Base-by-base conservation (phyloP, 108 stramenopile species). In the Nannochloropsis salina region DNA sequence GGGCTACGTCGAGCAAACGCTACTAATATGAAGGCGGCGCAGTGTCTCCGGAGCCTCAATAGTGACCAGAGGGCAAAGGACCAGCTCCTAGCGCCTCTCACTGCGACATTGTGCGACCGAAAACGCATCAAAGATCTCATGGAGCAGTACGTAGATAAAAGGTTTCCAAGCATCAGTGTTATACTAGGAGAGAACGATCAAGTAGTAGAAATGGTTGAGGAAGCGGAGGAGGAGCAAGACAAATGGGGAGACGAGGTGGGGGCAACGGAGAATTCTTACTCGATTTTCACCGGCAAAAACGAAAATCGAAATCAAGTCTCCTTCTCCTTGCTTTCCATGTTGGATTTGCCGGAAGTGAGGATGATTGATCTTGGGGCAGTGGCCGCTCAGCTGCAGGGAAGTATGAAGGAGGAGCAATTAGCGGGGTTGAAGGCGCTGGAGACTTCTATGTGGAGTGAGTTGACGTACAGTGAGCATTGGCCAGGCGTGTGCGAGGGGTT, bases 381-480 rank as follows among this genome's bases (percentile, higher is more conserved):
- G 20, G 61, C 61, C 5, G n/a, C 20, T n/a, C 61, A 74, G 61
- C 61, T 74, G 61, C 61, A 74, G 61, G 61, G n/a, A 74, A 74
- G 2, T 15, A 74, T 6, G 6, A 6, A 74, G 61, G n/a, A n/a
- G n/a, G 2, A 74, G 61, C 61, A 6, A 3, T 2, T n/a, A 1
- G 61, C 15, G 61, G 61, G 61, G 61, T 74, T 74, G 61, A 15
- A 8, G 8, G 61, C 61, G n/a, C 61, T 74, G 6, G 61, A 74
- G 2, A 74, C 15, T n/a, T 74, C 61, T 74, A 15, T 74, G 61
- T 74, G 15, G 61, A n/a, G 61, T n/a, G 61, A 74, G 15, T 2
- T 74, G 4, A 74, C 61, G n/a, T 74, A 74, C 61, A 74, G 61
- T n/a, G 61, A 74, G 61, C 61, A 74, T 74, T 74, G 61, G 61